Base-by-base conservation (phyloP, 1,139 yeast genomes). In the Taphrina deformans region DNA sequence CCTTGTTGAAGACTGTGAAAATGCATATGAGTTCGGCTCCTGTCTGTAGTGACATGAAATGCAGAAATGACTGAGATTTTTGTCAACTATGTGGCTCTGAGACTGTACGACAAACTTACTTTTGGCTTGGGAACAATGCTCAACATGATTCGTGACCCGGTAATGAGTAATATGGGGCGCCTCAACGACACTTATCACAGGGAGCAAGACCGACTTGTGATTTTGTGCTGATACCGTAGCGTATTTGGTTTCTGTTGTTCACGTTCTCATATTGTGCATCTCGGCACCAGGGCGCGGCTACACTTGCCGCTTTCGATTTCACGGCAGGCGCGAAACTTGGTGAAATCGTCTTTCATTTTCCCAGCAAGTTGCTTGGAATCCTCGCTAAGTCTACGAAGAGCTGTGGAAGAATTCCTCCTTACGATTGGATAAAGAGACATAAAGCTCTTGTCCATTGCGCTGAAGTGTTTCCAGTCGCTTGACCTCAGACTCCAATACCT, bases 11-110 rank as follows among this genome's bases (percentile, higher is more conserved):
- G 55, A 91, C 83, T 24, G 95, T 87, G 44, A 88, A 79, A 1
- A 90, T 88, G n/a, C 91, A 79, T 26, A 89, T 83, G 12, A 90
- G 75, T 75, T 93, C 98, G 26, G 91, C 96, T 9, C 97, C 98
- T 41, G 89, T 81, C 73, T 87, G 89, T 50, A 93, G 81, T 2
- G 98, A 97, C 26, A 90, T 76, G 51, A 81, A 71, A 24, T 85
- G 84, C 38, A 86, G 73, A 73, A 88, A 87, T 23, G 69, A 65
- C 72, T 70, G 45, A n/a, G 16, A 14, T 4, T 4, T n/a, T 4
- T 7, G 18, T 38, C 16, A 38, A n/a, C 41, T 10, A 12, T n/a
- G 4, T 38, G 33, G 33, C 9, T 29, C 9, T 29, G 10, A 38
- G 41, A 12, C 18, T 3, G 7, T 9, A n/a, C 18, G 18, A 9